A percentile compares a stretch with the other conserved stretches of the same genome.
phyloP scores from a whole-genome alignment of 129 eudicot species.

The Cynara cardunculus region DNA sequence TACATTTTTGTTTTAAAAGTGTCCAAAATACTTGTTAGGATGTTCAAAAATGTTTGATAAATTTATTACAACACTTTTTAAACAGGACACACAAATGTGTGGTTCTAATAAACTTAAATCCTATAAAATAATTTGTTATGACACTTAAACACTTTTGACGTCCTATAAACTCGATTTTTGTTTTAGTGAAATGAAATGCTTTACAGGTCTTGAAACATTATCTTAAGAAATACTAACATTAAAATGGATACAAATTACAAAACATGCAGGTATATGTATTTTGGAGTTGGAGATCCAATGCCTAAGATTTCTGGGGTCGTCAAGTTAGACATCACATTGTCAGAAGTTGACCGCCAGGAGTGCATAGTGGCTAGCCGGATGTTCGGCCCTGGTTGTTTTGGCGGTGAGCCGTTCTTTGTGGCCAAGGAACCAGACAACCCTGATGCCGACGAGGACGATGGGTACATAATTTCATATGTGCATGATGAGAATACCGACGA shows the following conservation, averaged over 20 bases:
- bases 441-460: slow-evolving; percentile 56
- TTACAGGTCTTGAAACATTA: too few relatives aligned
- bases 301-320: slow-evolving; percentile 58
- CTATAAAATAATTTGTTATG: too few relatives aligned
- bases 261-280: slow-evolving; percentile 47
- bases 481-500: slow-evolving; percentile 50
- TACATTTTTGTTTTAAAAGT: too few relatives aligned
- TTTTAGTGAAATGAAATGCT: neutral
- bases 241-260: neutral
- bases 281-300: slow-evolving; percentile 54
- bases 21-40: too few relatives aligned
- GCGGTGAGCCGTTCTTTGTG: slow-evolving; percentile 70
- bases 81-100: neutral
- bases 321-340: slow-evolving; percentile 44
- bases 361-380: slow-evolving; percentile 52
- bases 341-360: slow-evolving; percentile 40
- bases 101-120: too few relatives aligned
- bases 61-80: neutral
- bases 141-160: neutral
- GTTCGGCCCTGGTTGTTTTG: slow-evolving; percentile 55
- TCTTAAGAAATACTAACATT: neutral
- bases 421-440: slow-evolving; percentile 34
- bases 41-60: too few relatives aligned
- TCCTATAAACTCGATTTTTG: neutral
- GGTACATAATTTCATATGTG: slow-evolving; percentile 53